Conservation (phyloP, 2,329 filamentous ascomycete species). For the Chaetomium olivaceum region DNA sequence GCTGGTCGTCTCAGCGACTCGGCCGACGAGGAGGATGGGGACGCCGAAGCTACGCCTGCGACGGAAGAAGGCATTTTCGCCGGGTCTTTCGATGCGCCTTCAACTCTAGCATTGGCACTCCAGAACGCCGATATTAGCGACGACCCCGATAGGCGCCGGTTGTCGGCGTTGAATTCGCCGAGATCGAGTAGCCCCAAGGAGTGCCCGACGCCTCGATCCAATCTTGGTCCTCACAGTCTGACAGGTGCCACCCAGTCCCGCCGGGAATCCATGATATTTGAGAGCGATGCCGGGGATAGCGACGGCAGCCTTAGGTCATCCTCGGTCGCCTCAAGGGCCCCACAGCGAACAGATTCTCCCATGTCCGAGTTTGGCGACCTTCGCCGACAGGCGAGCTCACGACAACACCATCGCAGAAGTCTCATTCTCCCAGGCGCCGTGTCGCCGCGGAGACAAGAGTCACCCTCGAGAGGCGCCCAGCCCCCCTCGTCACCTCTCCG, state of each 20-base stretch:
- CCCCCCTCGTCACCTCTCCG: constrained; percentile 77
- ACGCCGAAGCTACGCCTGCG: constrained; percentile 41
- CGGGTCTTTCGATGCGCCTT: constrained; percentile 59
- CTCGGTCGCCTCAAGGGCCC: constrained; percentile 67
- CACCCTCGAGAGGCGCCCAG: constrained; percentile 68
- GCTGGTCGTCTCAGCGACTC: constrained; percentile 83
- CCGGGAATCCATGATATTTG: constrained; percentile 74
- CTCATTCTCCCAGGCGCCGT: constrained; percentile 76
- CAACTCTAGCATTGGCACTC: constrained; percentile 58
- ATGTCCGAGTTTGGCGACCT: constrained; percentile 81
- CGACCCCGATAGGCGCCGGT: constrained; percentile 42
- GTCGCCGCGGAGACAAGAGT: constrained; percentile 83
- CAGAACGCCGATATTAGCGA: constrained; percentile 47
- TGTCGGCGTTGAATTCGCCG: constrained; percentile 70
- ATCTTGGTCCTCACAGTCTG: constrained; percentile 61
- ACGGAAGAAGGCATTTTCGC: constrained; percentile 58
- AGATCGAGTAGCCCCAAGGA: constrained; percentile 88
- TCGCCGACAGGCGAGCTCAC: constrained; percentile 72
- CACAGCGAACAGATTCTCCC: constrained; percentile 80
- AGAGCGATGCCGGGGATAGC: constrained; percentile 82
- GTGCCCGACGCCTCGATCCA: constrained; percentile 86
- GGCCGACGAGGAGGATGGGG: constrained; percentile 59
- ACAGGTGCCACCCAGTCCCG: constrained; percentile 66
- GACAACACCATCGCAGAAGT: constrained; percentile 83
- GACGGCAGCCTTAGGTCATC: constrained; percentile 85